These are phyloP conservation scores for Tetracentron sinense DNA, from an alignment of 164 flowering plant species.

Conservation along the genomic window DNA sequence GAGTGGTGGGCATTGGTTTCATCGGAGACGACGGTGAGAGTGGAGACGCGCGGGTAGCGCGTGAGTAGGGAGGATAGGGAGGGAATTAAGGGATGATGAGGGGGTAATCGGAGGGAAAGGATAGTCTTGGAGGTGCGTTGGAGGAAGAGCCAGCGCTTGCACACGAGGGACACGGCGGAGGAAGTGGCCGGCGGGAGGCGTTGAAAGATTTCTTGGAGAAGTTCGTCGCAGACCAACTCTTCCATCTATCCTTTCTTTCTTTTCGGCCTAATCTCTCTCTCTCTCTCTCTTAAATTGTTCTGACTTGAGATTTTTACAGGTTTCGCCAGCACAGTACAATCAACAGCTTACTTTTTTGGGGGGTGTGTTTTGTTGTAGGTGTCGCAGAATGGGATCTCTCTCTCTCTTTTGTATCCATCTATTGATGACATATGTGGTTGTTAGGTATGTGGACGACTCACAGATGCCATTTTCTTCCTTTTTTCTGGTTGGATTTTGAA, in stretches of 20 bases:
- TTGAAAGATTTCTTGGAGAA: constrained; percentile 65
- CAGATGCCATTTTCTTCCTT: no score
- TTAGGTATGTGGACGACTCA: no score
- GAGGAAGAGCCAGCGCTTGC: constrained; percentile 71
- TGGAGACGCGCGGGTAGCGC: constrained; percentile 45
- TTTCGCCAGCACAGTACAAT: no score
- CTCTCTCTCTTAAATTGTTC: no score
- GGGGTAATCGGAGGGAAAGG: constrained; percentile 41
- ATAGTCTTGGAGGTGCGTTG: constrained; percentile 50
- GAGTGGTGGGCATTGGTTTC: constrained; percentile 4
- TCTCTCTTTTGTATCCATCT: no score
- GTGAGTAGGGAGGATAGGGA: constrained; percentile 42
- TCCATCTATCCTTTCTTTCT: constrained; percentile 34
- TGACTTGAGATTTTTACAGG: no score
- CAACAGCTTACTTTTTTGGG: no score
- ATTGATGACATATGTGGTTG: no score
- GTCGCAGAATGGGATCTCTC: no score
- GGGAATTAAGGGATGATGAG: constrained; percentile 13
- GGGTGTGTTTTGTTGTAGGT: no score
- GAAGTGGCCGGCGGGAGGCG: constrained; percentile 38
- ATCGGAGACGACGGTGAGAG: constrained; percentile 41
- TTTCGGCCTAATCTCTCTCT: background rate
- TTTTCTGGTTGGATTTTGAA: no score
- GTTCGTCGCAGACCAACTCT: constrained; percentile 58
- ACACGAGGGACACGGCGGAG: constrained; percentile 50